A percentile compares a stretch with the other conserved stretches of the same genome.
These are phyloP conservation scores for Grosmannia penicillata DNA, from an alignment of 2,329 filamentous ascomycete genomes.

Conservation along the genomic window DNA sequence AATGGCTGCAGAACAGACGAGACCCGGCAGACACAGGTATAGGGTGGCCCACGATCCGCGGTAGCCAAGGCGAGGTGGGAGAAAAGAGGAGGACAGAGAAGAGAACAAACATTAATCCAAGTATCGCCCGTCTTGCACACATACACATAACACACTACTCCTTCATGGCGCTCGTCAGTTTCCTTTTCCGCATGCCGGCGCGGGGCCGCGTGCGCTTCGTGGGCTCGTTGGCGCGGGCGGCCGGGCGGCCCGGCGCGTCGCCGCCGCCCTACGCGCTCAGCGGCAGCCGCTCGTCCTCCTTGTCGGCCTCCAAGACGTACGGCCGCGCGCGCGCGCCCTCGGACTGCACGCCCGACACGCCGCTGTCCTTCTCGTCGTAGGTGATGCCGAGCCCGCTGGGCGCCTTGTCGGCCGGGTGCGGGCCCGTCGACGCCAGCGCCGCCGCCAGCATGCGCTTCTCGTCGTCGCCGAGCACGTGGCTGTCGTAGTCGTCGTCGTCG, in stretches of 20 bases:
- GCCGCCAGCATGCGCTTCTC: slow-evolving; percentile 11
- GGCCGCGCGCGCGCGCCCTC: slow-evolving; percentile 18
- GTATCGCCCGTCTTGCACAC: neutral
- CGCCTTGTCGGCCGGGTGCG: slow-evolving; percentile 5
- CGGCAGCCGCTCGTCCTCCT: slow-evolving; percentile 14
- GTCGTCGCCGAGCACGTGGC: slow-evolving; percentile 8
- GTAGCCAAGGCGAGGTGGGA: neutral
- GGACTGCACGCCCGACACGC: slow-evolving; percentile 19
- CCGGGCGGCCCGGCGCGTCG: neutral
- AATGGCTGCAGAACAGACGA: neutral
- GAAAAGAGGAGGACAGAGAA: neutral
- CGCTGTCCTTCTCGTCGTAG: slow-evolving; percentile 23
- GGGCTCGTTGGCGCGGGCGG: too few relatives aligned
- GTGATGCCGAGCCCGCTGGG: slow-evolving; percentile 21
- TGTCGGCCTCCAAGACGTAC: slow-evolving; percentile 18
- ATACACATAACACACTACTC: neutral
- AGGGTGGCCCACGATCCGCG: neutral
- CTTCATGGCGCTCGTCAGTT: too few relatives aligned
- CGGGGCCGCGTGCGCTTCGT: too few relatives aligned
- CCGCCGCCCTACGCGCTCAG: slow-evolving; percentile 12
- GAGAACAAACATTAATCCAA: neutral
- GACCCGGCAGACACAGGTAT: too few relatives aligned
- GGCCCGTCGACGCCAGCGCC: slow-evolving; percentile 11
- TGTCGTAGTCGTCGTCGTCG: slow-evolving; percentile 9
- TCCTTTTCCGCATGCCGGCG: too few relatives aligned